These are phyloP conservation scores for Agapanthus africanus DNA, from an alignment of 106 monocot genomes.

Conservation along the genomic window DNA sequence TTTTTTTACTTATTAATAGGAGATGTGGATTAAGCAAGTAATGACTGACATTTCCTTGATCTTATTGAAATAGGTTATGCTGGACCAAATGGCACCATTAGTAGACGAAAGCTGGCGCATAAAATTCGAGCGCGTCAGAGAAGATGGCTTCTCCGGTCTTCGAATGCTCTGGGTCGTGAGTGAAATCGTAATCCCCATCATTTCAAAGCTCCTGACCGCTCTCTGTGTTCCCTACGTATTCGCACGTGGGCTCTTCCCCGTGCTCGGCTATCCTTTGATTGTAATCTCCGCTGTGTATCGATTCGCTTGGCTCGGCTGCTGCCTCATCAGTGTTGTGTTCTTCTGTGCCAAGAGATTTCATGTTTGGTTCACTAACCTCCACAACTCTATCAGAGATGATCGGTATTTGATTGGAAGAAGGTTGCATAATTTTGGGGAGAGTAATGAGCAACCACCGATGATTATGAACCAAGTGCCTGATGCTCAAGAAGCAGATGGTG, in stretches of 20 bases:
- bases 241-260: conserved; percentile 81
- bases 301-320: conserved; percentile 91
- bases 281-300: conserved; percentile 96
- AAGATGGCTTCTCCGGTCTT: conserved; percentile 85
- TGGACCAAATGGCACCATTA: conserved; percentile 93
- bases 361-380: conserved; percentile 92
- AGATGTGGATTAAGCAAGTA: background rate
- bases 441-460: too few species aligned
- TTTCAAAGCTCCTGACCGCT: conserved; percentile 79
- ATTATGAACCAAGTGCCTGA: too few species aligned
- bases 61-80: conserved; percentile 62
- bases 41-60: background rate
- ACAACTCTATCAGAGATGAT: conserved; percentile 93
- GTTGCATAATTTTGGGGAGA: conserved; percentile 81
- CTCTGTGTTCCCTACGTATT: conserved; percentile 94
- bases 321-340: conserved; percentile 50
- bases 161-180: conserved; percentile 81
- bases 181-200: conserved; percentile 81
- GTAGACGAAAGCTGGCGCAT: conserved; percentile 88
- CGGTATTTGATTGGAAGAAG: conserved; percentile 85
- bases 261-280: conserved; percentile 78
- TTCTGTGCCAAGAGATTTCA: conserved; percentile 79
- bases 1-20: background rate
- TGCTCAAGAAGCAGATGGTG: too few species aligned
- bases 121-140: conserved; percentile 79